Base-by-base conservation (phyloP, 768 basidiomycete species). In the Boletellus sp. region DNA sequence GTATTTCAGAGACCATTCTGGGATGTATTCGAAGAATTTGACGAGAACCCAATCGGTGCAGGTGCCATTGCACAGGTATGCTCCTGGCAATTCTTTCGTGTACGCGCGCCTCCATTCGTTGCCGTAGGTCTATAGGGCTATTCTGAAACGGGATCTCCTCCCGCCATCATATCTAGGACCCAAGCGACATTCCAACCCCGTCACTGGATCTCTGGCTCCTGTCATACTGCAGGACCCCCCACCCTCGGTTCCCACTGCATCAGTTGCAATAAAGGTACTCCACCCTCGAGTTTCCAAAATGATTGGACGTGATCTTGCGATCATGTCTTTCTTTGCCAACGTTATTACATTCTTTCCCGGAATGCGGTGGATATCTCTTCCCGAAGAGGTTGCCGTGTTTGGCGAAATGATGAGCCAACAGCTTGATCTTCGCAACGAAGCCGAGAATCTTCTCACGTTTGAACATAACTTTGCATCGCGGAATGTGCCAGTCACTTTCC, bases 331-430 rank as follows among this genome's bases (percentile, higher is more conserved):
- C 73, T 97, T 98, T 64, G 92, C 95, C 23, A 76, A 77, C 35
- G 68, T 79, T 51, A 76, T 98, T 51, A 80, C 90, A 45, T 44
- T 86, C 24, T 68, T 98, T 47, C 96, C 96, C 0, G 92, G 93
- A 23, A 93, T 96, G 85, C 79, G 92, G 57, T 99, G 96, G 96
- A 70, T 99, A 42, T 96, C 93, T 7, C 77, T 99, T 16, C 90
- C 94, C 0, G 91, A 99, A 60, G 96, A 99, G 67, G 95, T 98
- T 7, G 72, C 81, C 20, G 91, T 95, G 4, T 99, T 99, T 66
- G 96, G 96, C 7, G 70, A 76, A 28, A 95, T 99, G 93, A 99
- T 99, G 96, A 79, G 82, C 63, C 87, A 84, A 58, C 96, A 99
- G 67, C 78, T 98, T 19, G 93, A 98, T 69, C 72, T 99, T 41